Evolutionary conservation across 148 eudicot species (phyloP).

Genomic region (Persicaria maculosa): DNA sequence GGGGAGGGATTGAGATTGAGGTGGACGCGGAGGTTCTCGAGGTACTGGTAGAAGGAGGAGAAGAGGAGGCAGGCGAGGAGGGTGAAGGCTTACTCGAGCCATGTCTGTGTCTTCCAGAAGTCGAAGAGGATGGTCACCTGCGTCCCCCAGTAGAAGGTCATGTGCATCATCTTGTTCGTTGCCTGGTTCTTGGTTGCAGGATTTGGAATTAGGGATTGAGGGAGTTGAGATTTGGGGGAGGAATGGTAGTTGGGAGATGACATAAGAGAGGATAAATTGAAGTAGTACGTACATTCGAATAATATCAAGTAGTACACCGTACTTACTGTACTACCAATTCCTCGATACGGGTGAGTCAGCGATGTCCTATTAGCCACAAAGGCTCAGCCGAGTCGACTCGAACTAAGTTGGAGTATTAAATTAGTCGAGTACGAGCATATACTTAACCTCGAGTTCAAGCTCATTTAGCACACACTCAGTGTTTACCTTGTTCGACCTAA

Average conservation of each 20-base stretch:
- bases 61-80: slow-evolving; percentile 38
- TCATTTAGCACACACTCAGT: no score
- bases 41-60: slow-evolving; percentile 40
- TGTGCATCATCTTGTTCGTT: slow-evolving; percentile 44
- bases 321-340: no score
- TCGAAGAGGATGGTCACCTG: slow-evolving; percentile 34
- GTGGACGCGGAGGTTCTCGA: slow-evolving; percentile 40
- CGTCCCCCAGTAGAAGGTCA: slow-evolving; percentile 59
- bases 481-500: no score
- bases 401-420: no score
- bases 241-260: slow-evolving; percentile 8
- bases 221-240: not conserved
- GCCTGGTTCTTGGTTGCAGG: not conserved
- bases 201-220: not conserved
- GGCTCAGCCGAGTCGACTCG: no score
- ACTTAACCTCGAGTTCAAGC: no score
- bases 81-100: slow-evolving; percentile 31
- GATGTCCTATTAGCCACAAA: no score
- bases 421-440: no score
- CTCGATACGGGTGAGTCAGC: no score
- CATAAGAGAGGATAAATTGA: not conserved
- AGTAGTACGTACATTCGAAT: no score
- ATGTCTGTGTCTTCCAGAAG: slow-evolving; percentile 39
- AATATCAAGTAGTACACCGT: not conserved
- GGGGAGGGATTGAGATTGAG: not conserved